Evolutionary conservation across 352 stramenopile species (phyloP).

Genomic region (Globisporangium emineosum): DNA sequence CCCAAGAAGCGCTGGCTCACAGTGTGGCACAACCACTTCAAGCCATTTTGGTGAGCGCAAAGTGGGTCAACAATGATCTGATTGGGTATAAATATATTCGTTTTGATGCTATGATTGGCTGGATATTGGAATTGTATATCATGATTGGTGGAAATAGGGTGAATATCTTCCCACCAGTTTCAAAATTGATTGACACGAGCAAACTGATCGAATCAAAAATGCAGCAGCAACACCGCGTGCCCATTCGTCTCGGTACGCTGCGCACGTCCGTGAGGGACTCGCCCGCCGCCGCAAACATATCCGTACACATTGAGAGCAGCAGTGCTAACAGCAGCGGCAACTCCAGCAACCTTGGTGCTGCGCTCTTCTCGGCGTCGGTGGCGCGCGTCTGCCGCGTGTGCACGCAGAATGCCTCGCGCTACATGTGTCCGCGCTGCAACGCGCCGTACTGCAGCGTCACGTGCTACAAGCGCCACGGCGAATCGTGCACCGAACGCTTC

Average conservation of each 20-base stretch:
- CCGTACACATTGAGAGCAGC: constrained; percentile 9
- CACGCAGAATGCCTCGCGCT: constrained; percentile 48
- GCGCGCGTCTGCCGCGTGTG: constrained; percentile 71
- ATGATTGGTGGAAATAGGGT: constrained; percentile 12
- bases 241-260: constrained; percentile 56
- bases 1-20: constrained; percentile 65
- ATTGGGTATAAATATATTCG: constrained; percentile 5
- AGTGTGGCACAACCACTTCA: constrained; percentile 51
- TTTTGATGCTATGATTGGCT: background rate
- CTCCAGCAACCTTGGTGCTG: background rate
- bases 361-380: constrained; percentile 26
- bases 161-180: background rate
- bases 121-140: background rate
- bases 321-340: background rate
- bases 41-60: constrained; percentile 44
- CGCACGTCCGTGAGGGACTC: constrained; percentile 41
- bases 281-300: constrained; percentile 2
- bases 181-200: constrained; percentile 4
- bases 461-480: constrained; percentile 74
- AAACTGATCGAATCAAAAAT: constrained; percentile 4
- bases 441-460: constrained; percentile 71
- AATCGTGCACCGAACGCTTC: constrained; percentile 75
- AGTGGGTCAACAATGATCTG: constrained; percentile 11
- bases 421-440: constrained; percentile 85
- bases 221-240: constrained; percentile 38